These are phyloP conservation scores for Thelonectria blattea DNA, from an alignment of 2,329 filamentous ascomycete genomes.

Conservation along the genomic window DNA sequence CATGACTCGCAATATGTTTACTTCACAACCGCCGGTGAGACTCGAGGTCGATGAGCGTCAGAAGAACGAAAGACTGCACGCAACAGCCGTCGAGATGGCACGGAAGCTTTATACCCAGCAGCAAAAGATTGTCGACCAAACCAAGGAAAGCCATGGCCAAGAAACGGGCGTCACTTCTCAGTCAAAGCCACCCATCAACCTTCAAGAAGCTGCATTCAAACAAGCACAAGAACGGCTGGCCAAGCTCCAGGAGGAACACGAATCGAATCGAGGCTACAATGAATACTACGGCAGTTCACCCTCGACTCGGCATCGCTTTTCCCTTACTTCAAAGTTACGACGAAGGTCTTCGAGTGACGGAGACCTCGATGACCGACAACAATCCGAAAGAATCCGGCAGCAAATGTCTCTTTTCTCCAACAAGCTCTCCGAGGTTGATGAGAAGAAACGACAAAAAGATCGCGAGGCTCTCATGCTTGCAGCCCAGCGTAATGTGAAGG, in stretches of 20 bases:
- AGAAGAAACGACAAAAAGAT: slow-evolving; percentile 76
- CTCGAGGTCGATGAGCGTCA: slow-evolving; percentile 76
- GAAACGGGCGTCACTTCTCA: slow-evolving; percentile 44
- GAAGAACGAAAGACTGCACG: slow-evolving; percentile 74
- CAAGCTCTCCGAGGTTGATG: slow-evolving; percentile 71
- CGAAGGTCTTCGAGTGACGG: slow-evolving; percentile 73
- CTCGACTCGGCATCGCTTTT: slow-evolving; percentile 51
- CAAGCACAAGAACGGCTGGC: slow-evolving; percentile 83
- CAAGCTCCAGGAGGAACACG: slow-evolving; percentile 76
- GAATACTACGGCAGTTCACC: slow-evolving; percentile 73
- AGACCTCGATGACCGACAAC: slow-evolving; percentile 67
- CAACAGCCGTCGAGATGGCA: slow-evolving; percentile 88
- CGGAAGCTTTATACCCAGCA: slow-evolving; percentile 81
- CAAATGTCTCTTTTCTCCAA: slow-evolving; percentile 82
- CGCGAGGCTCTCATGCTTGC: slow-evolving; percentile 76
- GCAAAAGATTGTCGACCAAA: slow-evolving; percentile 63
- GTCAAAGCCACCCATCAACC: slow-evolving; percentile 63
- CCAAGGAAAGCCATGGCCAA: slow-evolving; percentile 48
- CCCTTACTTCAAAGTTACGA: slow-evolving; percentile 61
- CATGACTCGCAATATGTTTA: slow-evolving; percentile 77
- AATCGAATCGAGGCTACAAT: slow-evolving; percentile 67
- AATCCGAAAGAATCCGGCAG: slow-evolving; percentile 73
- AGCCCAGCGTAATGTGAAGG: slow-evolving; percentile 86
- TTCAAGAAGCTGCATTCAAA: slow-evolving; percentile 88
- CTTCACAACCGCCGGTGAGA: slow-evolving; percentile 73